Conservation (phyloP, 2,329 filamentous ascomycete species). For the Talaromyces atroroseus region DNA sequence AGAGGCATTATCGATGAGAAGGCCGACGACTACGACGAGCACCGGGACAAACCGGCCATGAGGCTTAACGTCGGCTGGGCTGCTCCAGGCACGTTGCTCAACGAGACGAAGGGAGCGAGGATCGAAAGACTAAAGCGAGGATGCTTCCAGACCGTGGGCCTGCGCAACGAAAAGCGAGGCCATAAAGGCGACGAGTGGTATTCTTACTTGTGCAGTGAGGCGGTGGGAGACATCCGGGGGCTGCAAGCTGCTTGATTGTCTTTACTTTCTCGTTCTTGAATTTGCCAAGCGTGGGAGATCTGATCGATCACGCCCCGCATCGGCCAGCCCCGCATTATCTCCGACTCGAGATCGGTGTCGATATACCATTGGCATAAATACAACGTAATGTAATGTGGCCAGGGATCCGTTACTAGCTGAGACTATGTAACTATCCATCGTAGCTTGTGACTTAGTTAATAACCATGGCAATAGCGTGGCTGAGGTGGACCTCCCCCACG, state of each 20-base stretch:
- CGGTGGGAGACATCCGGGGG: constrained; percentile 27
- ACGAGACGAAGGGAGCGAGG: constrained; percentile 30
- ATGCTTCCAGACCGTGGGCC: constrained; percentile 35
- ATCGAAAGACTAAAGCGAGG: constrained; percentile 31
- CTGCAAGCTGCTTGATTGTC: constrained; percentile 15
- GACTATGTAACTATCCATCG: too few species aligned
- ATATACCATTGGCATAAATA: too few species aligned
- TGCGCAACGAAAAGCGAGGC: constrained; percentile 25
- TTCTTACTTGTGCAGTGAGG: constrained; percentile 29
- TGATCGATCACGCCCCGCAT: not conserved
- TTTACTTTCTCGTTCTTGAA: not conserved
- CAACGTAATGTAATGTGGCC: too few species aligned
- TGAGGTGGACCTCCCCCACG: too few species aligned
- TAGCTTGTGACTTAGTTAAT: too few species aligned
- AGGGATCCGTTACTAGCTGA: too few species aligned
- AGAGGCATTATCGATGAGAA: constrained; percentile 7
- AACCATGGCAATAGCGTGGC: too few species aligned
- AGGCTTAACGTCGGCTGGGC: constrained; percentile 6
- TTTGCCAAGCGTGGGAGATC: not conserved
- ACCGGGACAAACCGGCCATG: not conserved
- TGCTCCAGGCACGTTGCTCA: constrained; percentile 14
- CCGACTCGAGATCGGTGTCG: too few species aligned
- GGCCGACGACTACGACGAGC: constrained; percentile 8
- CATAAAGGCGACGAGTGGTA: constrained; percentile 38
- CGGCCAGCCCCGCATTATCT: not conserved